A percentile compares a stretch with the other conserved stretches of the same genome.
phyloP scores from a whole-genome alignment of 2,329 filamentous ascomycete species.

The Aspergillus sp. region DNA sequence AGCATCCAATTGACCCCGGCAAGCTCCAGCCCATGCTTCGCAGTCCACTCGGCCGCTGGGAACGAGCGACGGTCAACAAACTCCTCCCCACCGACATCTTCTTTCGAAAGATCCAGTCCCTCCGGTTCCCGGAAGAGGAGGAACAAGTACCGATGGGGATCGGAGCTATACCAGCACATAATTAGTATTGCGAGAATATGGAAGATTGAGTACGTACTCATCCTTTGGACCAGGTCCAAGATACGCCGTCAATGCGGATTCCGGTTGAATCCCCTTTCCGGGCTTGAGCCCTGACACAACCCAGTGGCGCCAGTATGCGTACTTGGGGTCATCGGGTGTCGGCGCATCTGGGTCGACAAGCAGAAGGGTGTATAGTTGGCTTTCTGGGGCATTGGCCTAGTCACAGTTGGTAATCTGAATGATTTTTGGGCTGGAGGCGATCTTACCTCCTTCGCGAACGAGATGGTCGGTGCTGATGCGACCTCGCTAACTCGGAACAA shows the following conservation, averaged over 20 bases:
- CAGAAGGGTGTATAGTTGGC: constrained; percentile 13
- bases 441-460: constrained; percentile 10
- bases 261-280: background rate
- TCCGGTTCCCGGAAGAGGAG: constrained; percentile 16
- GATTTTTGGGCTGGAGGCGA: no score
- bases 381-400: background rate
- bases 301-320: constrained; percentile 21
- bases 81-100: constrained; percentile 19
- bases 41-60: constrained; percentile 12
- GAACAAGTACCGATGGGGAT: constrained; percentile 17
- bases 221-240: constrained; percentile 20
- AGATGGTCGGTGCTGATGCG: constrained; percentile 8
- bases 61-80: constrained; percentile 17
- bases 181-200: background rate
- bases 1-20: constrained; percentile 20
- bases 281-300: constrained; percentile 14
- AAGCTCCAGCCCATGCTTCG: constrained; percentile 10
- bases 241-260: constrained; percentile 14
- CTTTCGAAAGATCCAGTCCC: constrained; percentile 1
- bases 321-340: constrained; percentile 19
- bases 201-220: constrained; percentile 9
- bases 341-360: constrained; percentile 18
- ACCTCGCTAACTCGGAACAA: constrained; percentile 18
- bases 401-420: no score
- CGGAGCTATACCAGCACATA: background rate